Base-by-base conservation (phyloP, 441 rosid species). In the Croton setiger region DNA sequence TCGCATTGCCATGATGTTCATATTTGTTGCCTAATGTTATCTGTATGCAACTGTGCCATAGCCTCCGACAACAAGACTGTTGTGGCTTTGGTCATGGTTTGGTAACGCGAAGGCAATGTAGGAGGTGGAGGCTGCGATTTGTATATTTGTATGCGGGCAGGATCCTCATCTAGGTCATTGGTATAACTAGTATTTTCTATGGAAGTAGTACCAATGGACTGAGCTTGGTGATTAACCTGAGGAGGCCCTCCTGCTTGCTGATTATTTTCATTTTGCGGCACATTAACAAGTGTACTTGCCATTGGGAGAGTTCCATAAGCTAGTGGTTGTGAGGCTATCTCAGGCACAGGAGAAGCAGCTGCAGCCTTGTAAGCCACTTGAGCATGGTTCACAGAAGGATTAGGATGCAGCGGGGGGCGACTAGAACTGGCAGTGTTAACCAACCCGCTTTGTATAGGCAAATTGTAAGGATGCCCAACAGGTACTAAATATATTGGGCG, bases 111-210 rank as follows among this genome's bases (percentile, higher is more conserved):
- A 63, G 85, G 81, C 70, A 84, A 60, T 11, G 69, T 44, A 0
- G 97, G 93, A 43, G 86, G 84, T 2, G 87, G 94, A 55, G 96
- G 97, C 81, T 88, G 94, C 77, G 97, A 79, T 82, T 91, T 88
- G 80, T 89, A 89, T 70, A 91, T 84, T 68, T 81, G 96, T 64
- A 81, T 78, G 53, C 76, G 85, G 9, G 79, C 76, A 71, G 81
- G 81, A 33, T 88, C 91, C 13, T 86, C 90, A 37, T 82, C 87
- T 63, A 74, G 71, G 70, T 83, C 82, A 13, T 71, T 75, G 60
- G 72, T 45, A 51, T 67, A 75, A 52, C 68, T 73, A 15, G 71
- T 63, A 64, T 59, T 67, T 67, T 84, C 85, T 65, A 68, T 17
- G 31, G 74, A 60, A 75, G 76, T 71, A 63, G 55, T 69, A 60